Evolutionary conservation across 1,284 basidiomycete genomes (phyloP).

Genomic region (Schizophyllum amplum): DNA sequence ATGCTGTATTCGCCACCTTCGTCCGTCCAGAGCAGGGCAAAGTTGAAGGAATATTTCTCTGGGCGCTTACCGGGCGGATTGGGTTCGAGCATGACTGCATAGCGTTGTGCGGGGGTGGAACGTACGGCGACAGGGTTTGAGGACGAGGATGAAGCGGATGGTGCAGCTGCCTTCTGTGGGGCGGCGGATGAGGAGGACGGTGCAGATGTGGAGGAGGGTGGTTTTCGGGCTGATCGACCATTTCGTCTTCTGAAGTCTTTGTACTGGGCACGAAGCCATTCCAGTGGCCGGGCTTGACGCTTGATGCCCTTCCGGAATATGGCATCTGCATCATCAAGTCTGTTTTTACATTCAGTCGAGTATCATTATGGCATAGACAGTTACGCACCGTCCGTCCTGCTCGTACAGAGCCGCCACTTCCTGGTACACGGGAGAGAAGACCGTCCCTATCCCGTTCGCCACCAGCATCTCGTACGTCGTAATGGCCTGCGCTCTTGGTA

Average conservation of each 20-base stretch:
- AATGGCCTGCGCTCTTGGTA: constrained; percentile 62
- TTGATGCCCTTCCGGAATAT: constrained; percentile 83
- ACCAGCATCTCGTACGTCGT: constrained; percentile 83
- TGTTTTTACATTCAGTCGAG: constrained; percentile 23
- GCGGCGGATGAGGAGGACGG: constrained; percentile 21
- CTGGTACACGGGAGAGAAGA: constrained; percentile 80
- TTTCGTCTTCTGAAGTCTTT: constrained; percentile 66
- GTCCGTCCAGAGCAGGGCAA: constrained; percentile 59
- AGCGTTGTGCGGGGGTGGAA: constrained; percentile 40
- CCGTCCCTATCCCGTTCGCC: constrained; percentile 84
- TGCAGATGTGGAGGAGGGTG: constrained; percentile 15
- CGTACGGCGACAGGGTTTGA: constrained; percentile 17
- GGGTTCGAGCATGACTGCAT: constrained; percentile 61
- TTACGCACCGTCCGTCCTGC: constrained; percentile 60
- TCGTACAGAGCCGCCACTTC: constrained; percentile 84
- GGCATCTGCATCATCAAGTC: constrained; percentile 71
- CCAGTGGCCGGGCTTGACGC: constrained; percentile 73
- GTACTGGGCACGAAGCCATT: constrained; percentile 80
- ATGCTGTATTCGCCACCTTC: constrained; percentile 65
- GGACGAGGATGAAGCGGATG: neutral
- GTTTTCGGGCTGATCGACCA: constrained; percentile 2
- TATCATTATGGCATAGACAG: constrained; percentile 1
- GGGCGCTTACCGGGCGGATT: constrained; percentile 57
- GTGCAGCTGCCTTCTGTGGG: constrained; percentile 44
- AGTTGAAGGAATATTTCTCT: constrained; percentile 60